A percentile compares a stretch with the other conserved stretches of the same genome.
Evolutionary conservation across 2,329 filamentous ascomycete genomes (phyloP).

Genomic region (Corniculantispora saksenae): DNA sequence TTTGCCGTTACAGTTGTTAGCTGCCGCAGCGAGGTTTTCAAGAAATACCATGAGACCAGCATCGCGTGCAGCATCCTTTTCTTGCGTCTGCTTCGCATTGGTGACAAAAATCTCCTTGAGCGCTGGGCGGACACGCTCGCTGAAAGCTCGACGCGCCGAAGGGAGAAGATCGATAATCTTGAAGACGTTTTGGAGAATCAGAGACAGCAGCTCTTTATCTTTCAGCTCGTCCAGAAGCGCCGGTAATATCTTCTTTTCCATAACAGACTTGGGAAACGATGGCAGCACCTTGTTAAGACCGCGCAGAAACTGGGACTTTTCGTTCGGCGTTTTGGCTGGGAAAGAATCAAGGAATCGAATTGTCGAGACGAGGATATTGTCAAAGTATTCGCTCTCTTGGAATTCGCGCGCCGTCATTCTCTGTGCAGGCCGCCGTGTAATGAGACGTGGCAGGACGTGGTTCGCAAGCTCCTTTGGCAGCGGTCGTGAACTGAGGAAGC

Average conservation of each 20-base stretch:
- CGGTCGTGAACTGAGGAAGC: conserved; percentile 77
- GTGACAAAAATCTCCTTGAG: conserved; percentile 80
- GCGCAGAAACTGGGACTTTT: conserved; percentile 89
- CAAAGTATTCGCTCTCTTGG: conserved; percentile 93
- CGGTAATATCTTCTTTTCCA: conserved; percentile 92
- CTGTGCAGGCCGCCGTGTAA: conserved; percentile 84
- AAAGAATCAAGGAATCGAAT: conserved; percentile 92
- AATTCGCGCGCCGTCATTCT: conserved; percentile 87
- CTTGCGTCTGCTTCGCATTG: conserved; percentile 57
- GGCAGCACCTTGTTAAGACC: conserved; percentile 84
- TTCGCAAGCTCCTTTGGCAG: conserved; percentile 76
- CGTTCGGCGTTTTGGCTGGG: conserved; percentile 85
- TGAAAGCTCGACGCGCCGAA: conserved; percentile 74
- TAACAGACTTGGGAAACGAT: conserved; percentile 88
- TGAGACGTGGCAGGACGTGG: conserved; percentile 79
- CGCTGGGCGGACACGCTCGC: conserved; percentile 81
- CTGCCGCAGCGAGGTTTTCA: conserved; percentile 75
- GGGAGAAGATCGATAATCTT: conserved; percentile 81
- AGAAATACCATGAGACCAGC: conserved; percentile 89
- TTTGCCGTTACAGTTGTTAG: conserved; percentile 81
- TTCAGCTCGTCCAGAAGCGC: conserved; percentile 91
- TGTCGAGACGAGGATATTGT: conserved; percentile 94
- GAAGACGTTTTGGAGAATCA: conserved; percentile 90
- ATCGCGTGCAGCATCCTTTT: conserved; percentile 81
- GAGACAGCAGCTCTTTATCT: conserved; percentile 79